phyloP scores from a whole-genome alignment of 2,329 filamentous ascomycete genomes.

The Exserohilum rostratum region DNA sequence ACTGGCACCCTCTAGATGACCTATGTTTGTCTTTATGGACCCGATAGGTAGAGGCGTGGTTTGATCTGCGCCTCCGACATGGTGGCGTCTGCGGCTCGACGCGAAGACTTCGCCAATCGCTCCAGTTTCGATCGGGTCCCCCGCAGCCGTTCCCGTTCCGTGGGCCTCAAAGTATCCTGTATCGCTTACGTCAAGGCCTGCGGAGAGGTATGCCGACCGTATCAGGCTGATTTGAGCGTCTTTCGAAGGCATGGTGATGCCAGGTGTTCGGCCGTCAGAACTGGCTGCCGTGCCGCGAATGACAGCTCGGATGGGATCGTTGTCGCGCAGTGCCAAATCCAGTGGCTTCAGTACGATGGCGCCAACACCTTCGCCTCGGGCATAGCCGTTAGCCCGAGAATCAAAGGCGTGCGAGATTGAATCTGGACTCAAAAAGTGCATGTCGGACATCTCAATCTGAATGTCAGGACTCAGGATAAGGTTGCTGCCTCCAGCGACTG shows the following conservation, averaged over 20 bases:
- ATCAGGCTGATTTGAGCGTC: constrained; percentile 50
- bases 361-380: constrained; percentile 64
- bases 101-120: constrained; percentile 15
- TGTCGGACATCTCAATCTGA: constrained; percentile 20
- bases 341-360: constrained; percentile 36
- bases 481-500: constrained; percentile 25
- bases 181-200: constrained; percentile 38
- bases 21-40: constrained; percentile 48
- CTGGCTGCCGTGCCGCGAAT: constrained; percentile 32
- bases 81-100: constrained; percentile 4
- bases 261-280: constrained; percentile 32
- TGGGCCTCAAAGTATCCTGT: constrained; percentile 36
- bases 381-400: constrained; percentile 65
- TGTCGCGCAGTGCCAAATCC: constrained; percentile 31
- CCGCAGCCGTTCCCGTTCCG: constrained; percentile 37
- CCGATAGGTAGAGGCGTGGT: constrained; percentile 17
- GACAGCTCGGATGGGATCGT: constrained; percentile 40
- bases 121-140: constrained; percentile 27
- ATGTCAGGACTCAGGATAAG: constrained; percentile 27
- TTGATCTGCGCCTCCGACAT: constrained; percentile 4
- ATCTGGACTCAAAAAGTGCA: constrained; percentile 36
- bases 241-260: constrained; percentile 45
- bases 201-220: constrained; percentile 31
- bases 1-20: constrained; percentile 50
- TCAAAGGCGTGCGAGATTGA: constrained; percentile 51